Evolutionary conservation across 257 asterid species (phyloP).

Genomic region (Ligustrum vulgare): DNA sequence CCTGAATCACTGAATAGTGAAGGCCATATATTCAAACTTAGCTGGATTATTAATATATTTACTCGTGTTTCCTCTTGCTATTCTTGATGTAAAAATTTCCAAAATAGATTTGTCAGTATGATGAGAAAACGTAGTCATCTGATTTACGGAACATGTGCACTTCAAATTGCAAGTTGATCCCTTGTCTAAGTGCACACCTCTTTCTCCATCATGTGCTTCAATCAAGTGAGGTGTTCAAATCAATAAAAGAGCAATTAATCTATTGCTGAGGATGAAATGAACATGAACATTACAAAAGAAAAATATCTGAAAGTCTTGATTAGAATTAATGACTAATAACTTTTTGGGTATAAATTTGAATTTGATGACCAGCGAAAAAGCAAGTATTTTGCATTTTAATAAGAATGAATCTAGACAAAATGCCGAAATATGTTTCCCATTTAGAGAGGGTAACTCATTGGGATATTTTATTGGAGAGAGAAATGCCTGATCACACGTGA

Average conservation of each 20-base stretch:
- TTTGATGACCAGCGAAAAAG: neutral
- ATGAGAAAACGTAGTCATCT: neutral
- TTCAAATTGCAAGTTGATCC: neutral
- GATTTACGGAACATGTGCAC: neutral
- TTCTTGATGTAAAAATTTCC: neutral
- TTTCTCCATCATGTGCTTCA: neutral
- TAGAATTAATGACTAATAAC: neutral
- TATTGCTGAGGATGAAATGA: neutral
- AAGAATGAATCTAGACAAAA: neutral
- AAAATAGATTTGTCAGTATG: neutral
- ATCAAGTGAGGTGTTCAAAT: neutral
- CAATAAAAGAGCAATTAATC: neutral
- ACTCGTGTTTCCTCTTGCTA: neutral
- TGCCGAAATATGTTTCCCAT: neutral
- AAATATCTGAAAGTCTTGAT: constrained; percentile 1
- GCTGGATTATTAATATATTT: neutral
- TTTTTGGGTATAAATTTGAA: neutral
- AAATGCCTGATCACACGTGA: neutral
- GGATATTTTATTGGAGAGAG: neutral
- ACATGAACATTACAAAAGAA: too few relatives aligned
- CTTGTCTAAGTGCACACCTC: neutral
- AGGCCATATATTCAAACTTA: neutral
- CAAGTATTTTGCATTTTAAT: neutral
- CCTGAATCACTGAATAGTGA: neutral
- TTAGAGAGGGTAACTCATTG: neutral